Evolutionary conservation across 306 rosid species (phyloP).

Genomic region (Sesbania bispinosa): DNA sequence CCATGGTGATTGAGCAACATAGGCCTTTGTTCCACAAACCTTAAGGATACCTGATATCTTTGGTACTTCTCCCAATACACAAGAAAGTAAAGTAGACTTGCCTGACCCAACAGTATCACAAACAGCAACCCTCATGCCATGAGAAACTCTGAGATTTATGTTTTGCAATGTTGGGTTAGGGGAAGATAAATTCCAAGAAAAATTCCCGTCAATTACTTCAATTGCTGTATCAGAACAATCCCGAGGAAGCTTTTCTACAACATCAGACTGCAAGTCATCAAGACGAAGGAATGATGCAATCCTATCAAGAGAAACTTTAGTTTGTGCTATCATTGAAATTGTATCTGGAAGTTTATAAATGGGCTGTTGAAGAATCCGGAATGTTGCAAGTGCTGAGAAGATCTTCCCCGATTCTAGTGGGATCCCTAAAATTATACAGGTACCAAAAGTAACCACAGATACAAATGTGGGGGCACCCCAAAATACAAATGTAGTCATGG

Average conservation of each 20-base stretch:
- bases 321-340: constrained; percentile 44
- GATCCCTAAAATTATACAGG: constrained; percentile 41
- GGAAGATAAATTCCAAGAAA: constrained; percentile 51
- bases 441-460: constrained; percentile 45
- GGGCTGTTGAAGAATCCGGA: constrained; percentile 46
- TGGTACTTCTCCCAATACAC: constrained; percentile 85
- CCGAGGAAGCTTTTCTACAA: constrained; percentile 39
- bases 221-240: constrained; percentile 40
- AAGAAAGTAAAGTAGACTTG: constrained; percentile 78
- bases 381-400: constrained; percentile 53
- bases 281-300: constrained; percentile 47
- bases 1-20: constrained; percentile 92
- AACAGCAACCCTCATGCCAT: constrained; percentile 48
- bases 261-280: constrained; percentile 39
- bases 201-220: constrained; percentile 39
- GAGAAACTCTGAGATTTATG: constrained; percentile 31
- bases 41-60: constrained; percentile 58
- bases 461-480: constrained; percentile 54
- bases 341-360: constrained; percentile 42
- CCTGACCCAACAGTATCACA: constrained; percentile 67
- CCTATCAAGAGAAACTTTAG: constrained; percentile 55
- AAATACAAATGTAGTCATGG: constrained; percentile 36
- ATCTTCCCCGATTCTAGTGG: constrained; percentile 59
- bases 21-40: constrained; percentile 87
- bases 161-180: constrained; percentile 27